phyloP scores from a whole-genome alignment of 1,284 basidiomycete genomes.

The Volvariella surrecta region DNA sequence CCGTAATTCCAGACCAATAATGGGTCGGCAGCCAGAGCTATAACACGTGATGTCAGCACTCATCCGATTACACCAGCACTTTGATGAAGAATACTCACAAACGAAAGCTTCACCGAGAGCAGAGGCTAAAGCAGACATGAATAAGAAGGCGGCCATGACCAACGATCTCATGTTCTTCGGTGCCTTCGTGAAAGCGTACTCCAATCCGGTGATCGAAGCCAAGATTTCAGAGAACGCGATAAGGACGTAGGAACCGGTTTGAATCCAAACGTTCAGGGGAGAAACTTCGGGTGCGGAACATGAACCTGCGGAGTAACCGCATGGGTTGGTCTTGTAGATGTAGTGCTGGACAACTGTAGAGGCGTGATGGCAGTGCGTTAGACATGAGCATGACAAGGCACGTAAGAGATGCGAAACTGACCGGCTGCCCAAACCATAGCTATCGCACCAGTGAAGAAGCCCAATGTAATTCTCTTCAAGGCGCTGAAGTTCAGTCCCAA shows the following conservation, averaged over 20 bases:
- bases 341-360: constrained; percentile 56
- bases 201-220: constrained; percentile 78
- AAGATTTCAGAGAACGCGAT: constrained; percentile 75
- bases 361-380: background rate
- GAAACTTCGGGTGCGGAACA: constrained; percentile 39
- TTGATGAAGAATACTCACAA: constrained; percentile 32
- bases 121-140: constrained; percentile 55
- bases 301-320: constrained; percentile 46
- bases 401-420: constrained; percentile 6
- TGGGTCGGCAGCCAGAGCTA: constrained; percentile 42
- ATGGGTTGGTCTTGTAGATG: constrained; percentile 72
- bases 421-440: constrained; percentile 57
- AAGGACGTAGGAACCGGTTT: constrained; percentile 61
- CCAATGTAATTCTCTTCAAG: constrained; percentile 66
- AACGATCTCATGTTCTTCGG: constrained; percentile 77
- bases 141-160: constrained; percentile 68
- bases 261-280: constrained; percentile 72
- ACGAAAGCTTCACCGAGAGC: constrained; percentile 68
- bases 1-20: constrained; percentile 49
- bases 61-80: background rate
- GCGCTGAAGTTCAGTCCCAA: constrained; percentile 62
- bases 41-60: background rate
- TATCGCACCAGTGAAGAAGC: constrained; percentile 57
- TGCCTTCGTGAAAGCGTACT: constrained; percentile 87
- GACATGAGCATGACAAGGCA: too few relatives aligned